phyloP scores from a whole-genome alignment of 2,329 filamentous ascomycete species.

The Talaromyces verruculosus region DNA sequence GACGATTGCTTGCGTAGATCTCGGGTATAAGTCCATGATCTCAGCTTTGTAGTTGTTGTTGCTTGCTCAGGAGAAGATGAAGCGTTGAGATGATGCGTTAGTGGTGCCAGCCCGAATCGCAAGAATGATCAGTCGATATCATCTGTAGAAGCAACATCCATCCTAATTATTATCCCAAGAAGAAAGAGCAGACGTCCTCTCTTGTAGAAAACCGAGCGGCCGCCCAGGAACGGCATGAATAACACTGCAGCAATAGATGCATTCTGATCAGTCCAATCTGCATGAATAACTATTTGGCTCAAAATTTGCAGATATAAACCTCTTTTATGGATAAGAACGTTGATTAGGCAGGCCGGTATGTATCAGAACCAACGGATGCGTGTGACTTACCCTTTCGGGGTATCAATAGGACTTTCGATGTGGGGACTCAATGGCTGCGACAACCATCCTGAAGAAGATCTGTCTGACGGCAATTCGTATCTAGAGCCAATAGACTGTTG shows the following conservation, averaged over 20 bases:
- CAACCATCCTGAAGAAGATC: constrained; percentile 12
- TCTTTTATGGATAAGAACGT: neutral
- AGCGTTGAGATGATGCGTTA: neutral
- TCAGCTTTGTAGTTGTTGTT: constrained; percentile 3
- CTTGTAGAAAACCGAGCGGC: neutral
- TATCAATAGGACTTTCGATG: constrained; percentile 13
- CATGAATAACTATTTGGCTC: constrained; percentile 4
- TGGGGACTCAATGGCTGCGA: constrained; percentile 2
- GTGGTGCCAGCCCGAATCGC: neutral
- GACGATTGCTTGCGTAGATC: constrained; percentile 33
- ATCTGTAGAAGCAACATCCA: neutral
- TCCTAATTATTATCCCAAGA: neutral
- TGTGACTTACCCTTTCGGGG: constrained; percentile 8
- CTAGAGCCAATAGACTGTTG: neutral
- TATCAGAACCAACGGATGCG: neutral
- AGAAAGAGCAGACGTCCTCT: neutral
- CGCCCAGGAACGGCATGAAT: neutral
- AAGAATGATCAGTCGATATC: neutral
- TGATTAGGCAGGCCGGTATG: neutral
- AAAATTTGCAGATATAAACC: neutral
- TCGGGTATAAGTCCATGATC: constrained; percentile 9
- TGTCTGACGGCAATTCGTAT: constrained; percentile 1
- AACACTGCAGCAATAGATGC: neutral
- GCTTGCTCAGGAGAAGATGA: neutral
- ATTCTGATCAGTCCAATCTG: constrained; percentile 15